phyloP scores from a whole-genome alignment of 768 basidiomycete genomes.

The Daedaleopsis sinensis region DNA sequence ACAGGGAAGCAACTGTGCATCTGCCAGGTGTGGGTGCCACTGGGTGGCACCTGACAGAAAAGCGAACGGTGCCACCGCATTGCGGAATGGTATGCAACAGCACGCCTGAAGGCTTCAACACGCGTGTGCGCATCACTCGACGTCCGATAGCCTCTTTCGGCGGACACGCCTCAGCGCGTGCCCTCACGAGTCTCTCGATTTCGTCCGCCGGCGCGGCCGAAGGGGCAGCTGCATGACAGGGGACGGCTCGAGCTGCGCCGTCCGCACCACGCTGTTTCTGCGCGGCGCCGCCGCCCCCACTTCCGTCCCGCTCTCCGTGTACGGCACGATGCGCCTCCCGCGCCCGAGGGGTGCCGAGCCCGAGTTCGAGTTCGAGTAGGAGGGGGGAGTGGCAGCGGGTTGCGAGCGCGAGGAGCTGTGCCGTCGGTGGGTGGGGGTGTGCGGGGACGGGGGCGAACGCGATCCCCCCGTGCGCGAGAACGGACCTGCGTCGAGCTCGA shows the following conservation, averaged over 20 bases:
- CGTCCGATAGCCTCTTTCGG: no score
- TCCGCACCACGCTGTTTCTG: conserved; percentile 18
- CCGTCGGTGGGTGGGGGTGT: conserved; percentile 6
- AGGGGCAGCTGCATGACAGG: conserved; percentile 33
- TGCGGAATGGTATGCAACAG: no score
- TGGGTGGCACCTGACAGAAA: no score
- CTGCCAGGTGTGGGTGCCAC: no score
- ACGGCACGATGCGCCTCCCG: conserved; percentile 2
- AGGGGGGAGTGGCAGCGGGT: not conserved
- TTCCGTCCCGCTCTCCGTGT: conserved; percentile 1
- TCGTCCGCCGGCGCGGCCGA: conserved; percentile 6
- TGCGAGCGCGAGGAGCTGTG: conserved; percentile 9
- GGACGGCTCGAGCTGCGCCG: conserved; percentile 34
- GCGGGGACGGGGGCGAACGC: not conserved
- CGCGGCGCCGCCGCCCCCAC: not conserved
- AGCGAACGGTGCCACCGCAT: no score
- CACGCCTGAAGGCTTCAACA: no score
- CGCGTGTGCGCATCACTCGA: no score
- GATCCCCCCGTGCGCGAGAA: not conserved
- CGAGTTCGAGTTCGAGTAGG: not conserved
- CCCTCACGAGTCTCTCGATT: conserved; percentile 1
- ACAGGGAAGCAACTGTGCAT: no score
- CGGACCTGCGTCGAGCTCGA: conserved; percentile 14
- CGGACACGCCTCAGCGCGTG: no score
- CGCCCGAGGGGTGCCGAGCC: not conserved